These are phyloP conservation scores for Rhodotorula sp. DNA, from an alignment of 1,284 basidiomycete genomes.

Conservation along the genomic window DNA sequence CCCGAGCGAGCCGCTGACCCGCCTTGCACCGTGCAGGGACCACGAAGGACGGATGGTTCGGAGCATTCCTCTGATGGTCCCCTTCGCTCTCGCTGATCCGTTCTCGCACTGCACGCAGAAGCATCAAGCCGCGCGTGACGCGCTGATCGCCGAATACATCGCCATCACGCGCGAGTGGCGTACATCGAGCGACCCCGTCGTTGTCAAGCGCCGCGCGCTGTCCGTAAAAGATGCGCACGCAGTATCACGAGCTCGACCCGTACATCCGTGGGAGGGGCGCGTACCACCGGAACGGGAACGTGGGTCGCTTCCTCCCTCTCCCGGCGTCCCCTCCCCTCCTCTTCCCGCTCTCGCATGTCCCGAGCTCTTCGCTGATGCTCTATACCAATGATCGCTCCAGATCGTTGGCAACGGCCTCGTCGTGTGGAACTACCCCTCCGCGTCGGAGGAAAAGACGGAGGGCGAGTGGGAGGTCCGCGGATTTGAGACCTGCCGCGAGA, in stretches of 20 bases:
- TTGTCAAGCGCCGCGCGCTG: conserved; percentile 46
- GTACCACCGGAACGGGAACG: conserved; percentile 44
- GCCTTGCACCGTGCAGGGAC: conserved; percentile 22
- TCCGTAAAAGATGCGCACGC: conserved; percentile 49
- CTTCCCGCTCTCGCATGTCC: neutral
- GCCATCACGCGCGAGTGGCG: conserved; percentile 49
- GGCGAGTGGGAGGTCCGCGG: conserved; percentile 38
- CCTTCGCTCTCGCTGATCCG: neutral
- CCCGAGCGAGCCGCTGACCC: neutral
- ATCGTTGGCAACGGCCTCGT: conserved; percentile 32
- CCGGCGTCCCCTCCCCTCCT: neutral
- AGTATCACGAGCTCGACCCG: conserved; percentile 51
- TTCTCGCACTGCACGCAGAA: conserved; percentile 13
- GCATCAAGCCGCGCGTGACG: conserved; percentile 46
- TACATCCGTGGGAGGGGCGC: conserved; percentile 48
- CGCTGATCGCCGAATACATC: conserved; percentile 48
- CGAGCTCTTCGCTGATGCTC: neutral
- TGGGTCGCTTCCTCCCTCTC: neutral
- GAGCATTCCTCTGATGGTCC: too few species aligned
- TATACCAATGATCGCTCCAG: neutral
- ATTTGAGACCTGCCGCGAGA: conserved; percentile 26
- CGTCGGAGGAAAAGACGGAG: conserved; percentile 27
- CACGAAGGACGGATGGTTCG: conserved; percentile 45
- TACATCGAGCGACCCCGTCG: conserved; percentile 37
- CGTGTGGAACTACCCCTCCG: conserved; percentile 37